phyloP scores from a whole-genome alignment of 257 asterid genomes.

The Schizonepeta tenuifolia region DNA sequence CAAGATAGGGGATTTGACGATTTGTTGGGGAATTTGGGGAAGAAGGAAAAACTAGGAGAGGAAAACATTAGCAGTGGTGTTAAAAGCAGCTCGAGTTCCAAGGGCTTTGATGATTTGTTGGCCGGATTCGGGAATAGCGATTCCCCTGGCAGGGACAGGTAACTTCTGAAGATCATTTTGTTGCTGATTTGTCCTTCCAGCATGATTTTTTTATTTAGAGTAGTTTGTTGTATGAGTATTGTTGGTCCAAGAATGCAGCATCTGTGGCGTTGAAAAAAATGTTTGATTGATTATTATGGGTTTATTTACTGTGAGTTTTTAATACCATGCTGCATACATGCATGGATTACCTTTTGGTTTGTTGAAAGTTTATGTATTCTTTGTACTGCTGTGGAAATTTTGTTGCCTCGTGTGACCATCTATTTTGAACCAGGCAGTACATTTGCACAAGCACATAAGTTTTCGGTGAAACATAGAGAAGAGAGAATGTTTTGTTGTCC shows the following conservation, averaged over 20 bases:
- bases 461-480: neutral
- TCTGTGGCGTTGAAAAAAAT: neutral
- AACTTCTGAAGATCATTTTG: conserved; percentile 17
- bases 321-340: neutral
- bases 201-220: neutral
- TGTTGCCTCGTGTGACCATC: conserved; percentile 11
- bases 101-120: conserved; percentile 75
- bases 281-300: neutral
- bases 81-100: conserved; percentile 50
- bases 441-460: neutral
- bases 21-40: conserved; percentile 63
- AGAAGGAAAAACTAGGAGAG: conserved; percentile 52
- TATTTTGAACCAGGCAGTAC: conserved; percentile 16
- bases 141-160: conserved; percentile 70
- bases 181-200: conserved; percentile 11
- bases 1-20: conserved; percentile 59
- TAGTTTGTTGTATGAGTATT: conserved; percentile 11
- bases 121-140: conserved; percentile 67
- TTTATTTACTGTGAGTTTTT: neutral
- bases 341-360: neutral
- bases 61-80: conserved; percentile 41
- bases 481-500: conserved; percentile 12
- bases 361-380: neutral
- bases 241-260: conserved; percentile 2
- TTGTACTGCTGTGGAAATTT: neutral